phyloP scores from a whole-genome alignment of 345 rosid species.

The Alliaria petiolata region DNA sequence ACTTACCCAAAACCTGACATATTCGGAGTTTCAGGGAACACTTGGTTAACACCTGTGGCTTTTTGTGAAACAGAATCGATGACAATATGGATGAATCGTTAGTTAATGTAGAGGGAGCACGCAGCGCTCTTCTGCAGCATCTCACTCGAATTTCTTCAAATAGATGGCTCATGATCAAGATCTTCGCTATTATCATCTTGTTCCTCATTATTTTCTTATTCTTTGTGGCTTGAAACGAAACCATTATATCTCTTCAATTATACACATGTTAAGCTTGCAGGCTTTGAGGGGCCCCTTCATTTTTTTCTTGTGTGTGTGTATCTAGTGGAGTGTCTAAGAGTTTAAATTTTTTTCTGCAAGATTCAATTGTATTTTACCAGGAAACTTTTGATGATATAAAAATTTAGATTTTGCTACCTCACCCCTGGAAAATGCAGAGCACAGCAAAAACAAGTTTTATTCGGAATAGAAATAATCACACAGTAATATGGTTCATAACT shows the following conservation, averaged over 20 bases:
- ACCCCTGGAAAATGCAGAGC: neutral
- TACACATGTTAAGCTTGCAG: neutral
- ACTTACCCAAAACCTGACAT: neutral
- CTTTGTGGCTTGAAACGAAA: slow-evolving; percentile 59
- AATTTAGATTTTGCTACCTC: neutral
- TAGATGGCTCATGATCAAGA: slow-evolving; percentile 93
- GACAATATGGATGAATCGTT: slow-evolving; percentile 93
- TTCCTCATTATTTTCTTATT: slow-evolving; percentile 61
- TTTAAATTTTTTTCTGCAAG: neutral
- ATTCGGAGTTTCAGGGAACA: neutral
- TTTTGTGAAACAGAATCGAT: slow-evolving; percentile 62
- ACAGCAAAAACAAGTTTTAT: slow-evolving; percentile 22
- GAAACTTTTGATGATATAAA: neutral
- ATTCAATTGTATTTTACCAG: neutral
- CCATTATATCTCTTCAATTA: neutral
- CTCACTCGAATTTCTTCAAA: slow-evolving; percentile 81
- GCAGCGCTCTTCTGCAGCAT: slow-evolving; percentile 61
- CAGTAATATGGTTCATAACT: slow-evolving; percentile 9
- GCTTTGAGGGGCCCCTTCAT: neutral
- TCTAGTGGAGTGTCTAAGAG: neutral
- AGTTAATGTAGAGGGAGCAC: slow-evolving; percentile 84
- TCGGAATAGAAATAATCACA: slow-evolving; percentile 18
- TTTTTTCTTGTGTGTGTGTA: neutral
- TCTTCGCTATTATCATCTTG: slow-evolving; percentile 66
- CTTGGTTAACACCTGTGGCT: neutral